Evolutionary conservation across 2,329 filamentous ascomycete species (phyloP).

Genomic region (Cladophialophora yegresii): DNA sequence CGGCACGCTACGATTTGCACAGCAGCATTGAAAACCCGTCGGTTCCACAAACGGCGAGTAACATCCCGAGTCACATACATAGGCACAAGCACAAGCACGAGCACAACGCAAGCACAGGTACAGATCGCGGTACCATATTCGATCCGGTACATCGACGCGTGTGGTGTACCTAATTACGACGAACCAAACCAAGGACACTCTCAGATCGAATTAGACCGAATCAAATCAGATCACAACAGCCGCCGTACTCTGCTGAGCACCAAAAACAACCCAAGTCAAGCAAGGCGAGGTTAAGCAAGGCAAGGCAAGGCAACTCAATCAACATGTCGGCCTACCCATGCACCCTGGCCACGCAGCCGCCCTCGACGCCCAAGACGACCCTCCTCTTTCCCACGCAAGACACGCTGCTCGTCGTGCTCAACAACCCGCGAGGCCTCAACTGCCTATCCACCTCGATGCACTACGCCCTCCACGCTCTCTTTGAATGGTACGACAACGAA

Average conservation of each 20-base stretch:
- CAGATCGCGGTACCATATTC: background rate
- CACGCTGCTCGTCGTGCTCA: slow-evolving; percentile 51
- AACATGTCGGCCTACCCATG: slow-evolving; percentile 11
- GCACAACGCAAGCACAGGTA: background rate
- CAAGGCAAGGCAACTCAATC: background rate
- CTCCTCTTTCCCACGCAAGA: slow-evolving; percentile 49
- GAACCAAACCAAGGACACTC: background rate
- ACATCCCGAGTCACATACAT: background rate
- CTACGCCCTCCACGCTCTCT: slow-evolving; percentile 45
- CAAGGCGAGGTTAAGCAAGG: background rate
- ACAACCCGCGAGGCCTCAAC: slow-evolving; percentile 48
- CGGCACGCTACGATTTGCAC: background rate
- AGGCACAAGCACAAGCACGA: background rate
- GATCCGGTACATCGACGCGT: background rate
- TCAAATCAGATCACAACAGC: background rate
- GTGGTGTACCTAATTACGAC: background rate
- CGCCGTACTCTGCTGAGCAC: background rate
- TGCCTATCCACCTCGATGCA: slow-evolving; percentile 47
- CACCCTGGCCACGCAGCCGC: slow-evolving; percentile 40
- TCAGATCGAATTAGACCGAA: background rate
- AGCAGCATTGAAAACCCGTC: background rate
- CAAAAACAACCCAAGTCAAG: background rate
- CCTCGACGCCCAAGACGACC: slow-evolving; percentile 40
- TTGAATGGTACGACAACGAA: slow-evolving; percentile 50
- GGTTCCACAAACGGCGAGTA: background rate